Percentiles rank a stretch among this genome's conserved stretches.
Conservation (phyloP, 2,329 filamentous ascomycete species). For the Penicillium hordei region DNA sequence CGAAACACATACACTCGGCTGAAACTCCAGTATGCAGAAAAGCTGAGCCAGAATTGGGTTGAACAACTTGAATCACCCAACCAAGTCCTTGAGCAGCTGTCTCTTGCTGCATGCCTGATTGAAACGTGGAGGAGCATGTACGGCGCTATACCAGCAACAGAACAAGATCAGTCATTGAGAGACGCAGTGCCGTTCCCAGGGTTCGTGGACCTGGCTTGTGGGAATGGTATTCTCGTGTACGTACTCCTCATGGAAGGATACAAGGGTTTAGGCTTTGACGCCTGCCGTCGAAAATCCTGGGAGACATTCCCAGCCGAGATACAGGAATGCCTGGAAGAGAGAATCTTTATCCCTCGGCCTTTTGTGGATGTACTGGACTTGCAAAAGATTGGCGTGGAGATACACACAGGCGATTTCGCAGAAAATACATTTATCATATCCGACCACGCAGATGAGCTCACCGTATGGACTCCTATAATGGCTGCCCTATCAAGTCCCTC, state of each 20-base stretch:
- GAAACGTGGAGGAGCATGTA: constrained; percentile 92
- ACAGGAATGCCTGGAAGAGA: constrained; percentile 55
- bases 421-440: constrained; percentile 85
- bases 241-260: constrained; percentile 81
- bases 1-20: constrained; percentile 80
- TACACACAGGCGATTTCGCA: constrained; percentile 63
- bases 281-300: constrained; percentile 83
- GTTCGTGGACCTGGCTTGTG: constrained; percentile 94
- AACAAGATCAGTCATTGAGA: constrained; percentile 10
- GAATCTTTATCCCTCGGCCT: constrained; percentile 60
- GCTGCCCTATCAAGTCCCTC: constrained; percentile 57
- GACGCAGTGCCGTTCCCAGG: constrained; percentile 64
- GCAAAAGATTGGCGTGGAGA: constrained; percentile 20
- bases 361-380: constrained; percentile 35
- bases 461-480: constrained; percentile 90
- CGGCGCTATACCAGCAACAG: constrained; percentile 28
- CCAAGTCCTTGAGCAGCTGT: constrained; percentile 92
- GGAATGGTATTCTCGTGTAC: constrained; percentile 86
- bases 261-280: constrained; percentile 86
- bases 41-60: constrained; percentile 72
- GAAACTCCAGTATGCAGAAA: constrained; percentile 74
- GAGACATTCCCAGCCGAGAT: constrained; percentile 60
- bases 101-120: constrained; percentile 87
- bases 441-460: constrained; percentile 96
- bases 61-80: constrained; percentile 86